Percentiles rank a stretch among this genome's conserved stretches.
Conservation (phyloP, 2,329 filamentous ascomycete genomes). For the Fusarium irregulare region DNA sequence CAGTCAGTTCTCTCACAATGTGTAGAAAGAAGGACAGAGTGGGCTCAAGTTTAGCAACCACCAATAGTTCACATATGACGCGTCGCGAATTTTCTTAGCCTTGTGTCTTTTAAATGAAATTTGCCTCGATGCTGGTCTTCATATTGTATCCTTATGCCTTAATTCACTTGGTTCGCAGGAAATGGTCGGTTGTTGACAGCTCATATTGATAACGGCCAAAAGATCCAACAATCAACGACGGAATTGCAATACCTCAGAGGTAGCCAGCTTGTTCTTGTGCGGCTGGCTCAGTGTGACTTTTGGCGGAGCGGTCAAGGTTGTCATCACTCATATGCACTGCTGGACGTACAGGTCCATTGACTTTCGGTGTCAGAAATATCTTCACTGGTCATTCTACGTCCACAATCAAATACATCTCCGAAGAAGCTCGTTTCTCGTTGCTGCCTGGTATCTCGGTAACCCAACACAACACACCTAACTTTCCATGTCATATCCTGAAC, state of each 20-base stretch:
- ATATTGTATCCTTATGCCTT: not conserved
- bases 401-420: not conserved
- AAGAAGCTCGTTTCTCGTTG: conserved; percentile 20
- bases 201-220: not conserved
- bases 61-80: conserved; percentile 42
- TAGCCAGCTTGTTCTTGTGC: not conserved
- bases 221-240: not conserved
- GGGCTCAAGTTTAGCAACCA: conserved; percentile 41
- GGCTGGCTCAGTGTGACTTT: not conserved
- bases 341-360: not conserved
- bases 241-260: not conserved
- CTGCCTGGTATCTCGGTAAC: conserved; percentile 40
- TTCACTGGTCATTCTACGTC: not conserved
- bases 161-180: not conserved
- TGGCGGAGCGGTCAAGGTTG: not conserved
- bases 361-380: not conserved
- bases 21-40: conserved; percentile 43
- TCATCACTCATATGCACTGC: not conserved
- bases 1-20: conserved; percentile 14
- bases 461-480: conserved; percentile 37
- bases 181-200: conserved; percentile 7
- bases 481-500: conserved; percentile 31
- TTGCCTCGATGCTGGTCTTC: conserved; percentile 18
- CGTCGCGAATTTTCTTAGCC: conserved; percentile 38
- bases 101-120: conserved; percentile 39